A percentile compares a stretch with the other conserved stretches of the same genome.
phyloP scores from a whole-genome alignment of 495 filamentous ascomycete species.

The Sordaria brevicollis region DNA sequence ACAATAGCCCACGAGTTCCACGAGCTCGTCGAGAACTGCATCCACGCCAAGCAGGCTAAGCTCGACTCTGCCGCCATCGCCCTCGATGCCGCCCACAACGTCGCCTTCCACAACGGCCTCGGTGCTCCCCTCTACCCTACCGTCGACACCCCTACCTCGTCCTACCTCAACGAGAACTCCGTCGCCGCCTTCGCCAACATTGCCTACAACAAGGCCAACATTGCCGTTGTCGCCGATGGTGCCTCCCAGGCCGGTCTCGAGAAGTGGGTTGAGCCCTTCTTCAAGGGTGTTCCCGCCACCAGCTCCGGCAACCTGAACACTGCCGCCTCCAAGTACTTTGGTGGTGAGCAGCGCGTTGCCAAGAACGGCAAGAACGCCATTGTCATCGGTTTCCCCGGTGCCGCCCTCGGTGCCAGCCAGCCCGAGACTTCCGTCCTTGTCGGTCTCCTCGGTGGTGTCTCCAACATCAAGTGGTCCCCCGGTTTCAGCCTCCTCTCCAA shows the following conservation, averaged over 20 bases:
- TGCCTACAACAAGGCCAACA: constrained; percentile 80
- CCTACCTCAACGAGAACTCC: constrained; percentile 64
- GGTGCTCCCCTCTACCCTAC: constrained; percentile 64
- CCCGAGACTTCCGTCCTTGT: constrained; percentile 83
- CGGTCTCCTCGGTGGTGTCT: constrained; percentile 80
- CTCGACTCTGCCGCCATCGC: constrained; percentile 63
- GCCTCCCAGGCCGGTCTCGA: constrained; percentile 61
- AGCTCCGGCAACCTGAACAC: constrained; percentile 21
- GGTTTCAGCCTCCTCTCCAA: constrained; percentile 85
- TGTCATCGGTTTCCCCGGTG: constrained; percentile 87
- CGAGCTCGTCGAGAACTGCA: constrained; percentile 67
- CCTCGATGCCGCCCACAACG: constrained; percentile 71
- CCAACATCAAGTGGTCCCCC: constrained; percentile 88
- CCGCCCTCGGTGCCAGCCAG: constrained; percentile 68
- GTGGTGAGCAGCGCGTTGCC: constrained; percentile 85
- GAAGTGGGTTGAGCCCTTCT: constrained; percentile 93
- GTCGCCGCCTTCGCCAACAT: constrained; percentile 61
- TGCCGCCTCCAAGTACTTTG: constrained; percentile 69
- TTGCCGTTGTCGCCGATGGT: constrained; percentile 84
- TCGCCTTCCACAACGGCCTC: constrained; percentile 92
- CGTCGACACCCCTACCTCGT: constrained; percentile 54
- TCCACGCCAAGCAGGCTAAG: constrained; percentile 62
- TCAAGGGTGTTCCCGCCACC: constrained; percentile 44
- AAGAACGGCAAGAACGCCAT: constrained; percentile 62
- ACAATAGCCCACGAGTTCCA: constrained; percentile 69